Evolutionary conservation across 2,329 filamentous ascomycete species (phyloP).

Genomic region (Didymella segeticola): DNA sequence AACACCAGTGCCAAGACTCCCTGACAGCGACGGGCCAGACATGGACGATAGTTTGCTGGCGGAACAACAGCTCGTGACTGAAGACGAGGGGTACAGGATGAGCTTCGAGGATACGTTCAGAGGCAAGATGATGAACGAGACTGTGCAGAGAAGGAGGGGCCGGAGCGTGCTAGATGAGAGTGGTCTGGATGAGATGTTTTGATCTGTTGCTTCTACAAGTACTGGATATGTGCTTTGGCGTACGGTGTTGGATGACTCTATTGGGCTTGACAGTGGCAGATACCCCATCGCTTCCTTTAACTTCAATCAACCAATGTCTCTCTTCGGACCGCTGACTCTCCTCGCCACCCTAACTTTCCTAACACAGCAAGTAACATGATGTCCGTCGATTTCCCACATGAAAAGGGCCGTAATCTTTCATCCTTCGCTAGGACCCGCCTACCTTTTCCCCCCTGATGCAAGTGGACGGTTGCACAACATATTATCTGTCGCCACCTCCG

Average conservation of each 20-base stretch:
- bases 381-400: background rate
- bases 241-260: background rate
- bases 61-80: constrained; percentile 15
- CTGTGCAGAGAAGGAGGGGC: constrained; percentile 8
- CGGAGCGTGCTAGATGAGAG: constrained; percentile 40
- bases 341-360: background rate
- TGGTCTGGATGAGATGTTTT: constrained; percentile 48
- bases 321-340: background rate
- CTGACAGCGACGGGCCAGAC: constrained; percentile 19
- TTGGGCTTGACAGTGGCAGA: background rate
- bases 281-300: background rate
- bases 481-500: no score
- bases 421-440: no score
- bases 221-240: background rate
- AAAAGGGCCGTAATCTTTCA: background rate
- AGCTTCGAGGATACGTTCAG: constrained; percentile 55
- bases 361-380: background rate
- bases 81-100: constrained; percentile 23
- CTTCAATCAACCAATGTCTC: no score
- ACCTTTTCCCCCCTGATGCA: no score
- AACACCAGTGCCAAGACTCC: constrained; percentile 49
- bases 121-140: constrained; percentile 6
- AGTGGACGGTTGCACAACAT: no score
- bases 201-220: background rate
- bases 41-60: constrained; percentile 16